Percentiles rank a stretch among this genome's conserved stretches.
phyloP scores from a whole-genome alignment of 495 filamentous ascomycete species.

The Neurospora terricola region DNA sequence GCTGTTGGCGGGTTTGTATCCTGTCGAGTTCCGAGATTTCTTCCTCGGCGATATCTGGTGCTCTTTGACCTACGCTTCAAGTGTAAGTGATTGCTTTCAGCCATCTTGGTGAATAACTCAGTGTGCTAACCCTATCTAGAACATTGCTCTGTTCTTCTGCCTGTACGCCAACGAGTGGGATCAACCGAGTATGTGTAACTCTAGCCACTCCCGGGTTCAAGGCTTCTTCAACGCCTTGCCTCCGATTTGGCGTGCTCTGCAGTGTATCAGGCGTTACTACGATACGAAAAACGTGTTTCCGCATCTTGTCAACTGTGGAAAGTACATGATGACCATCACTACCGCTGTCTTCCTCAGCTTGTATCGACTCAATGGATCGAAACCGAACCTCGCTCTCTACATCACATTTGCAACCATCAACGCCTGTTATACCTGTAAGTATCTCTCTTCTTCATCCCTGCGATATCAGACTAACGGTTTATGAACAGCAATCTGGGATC shows the following conservation, averaged over 20 bases:
- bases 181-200: slow-evolving; percentile 69
- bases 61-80: slow-evolving; percentile 80
- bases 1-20: slow-evolving; percentile 74
- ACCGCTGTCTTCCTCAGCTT: slow-evolving; percentile 66
- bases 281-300: slow-evolving; percentile 85
- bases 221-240: slow-evolving; percentile 83
- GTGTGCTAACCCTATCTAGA: slow-evolving; percentile 33
- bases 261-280: slow-evolving; percentile 81
- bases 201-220: slow-evolving; percentile 68
- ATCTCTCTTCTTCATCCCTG: background rate
- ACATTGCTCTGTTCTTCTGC: slow-evolving; percentile 90
- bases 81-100: slow-evolving; percentile 47
- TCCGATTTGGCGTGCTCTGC: slow-evolving; percentile 76
- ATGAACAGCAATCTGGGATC: slow-evolving; percentile 68
- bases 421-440: slow-evolving; percentile 65
- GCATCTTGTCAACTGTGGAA: slow-evolving; percentile 84
- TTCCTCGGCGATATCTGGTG: slow-evolving; percentile 97
- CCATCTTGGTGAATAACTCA: background rate
- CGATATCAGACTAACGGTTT: background rate
- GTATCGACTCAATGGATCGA: slow-evolving; percentile 61
- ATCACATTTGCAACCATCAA: slow-evolving; percentile 73
- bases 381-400: slow-evolving; percentile 52
- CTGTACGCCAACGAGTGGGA: slow-evolving; percentile 71
- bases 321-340: slow-evolving; percentile 79
- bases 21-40: slow-evolving; percentile 94